Evolutionary conservation across 139 green algal species (phyloP).

Genomic region (Chlamydomonas incerta): DNA sequence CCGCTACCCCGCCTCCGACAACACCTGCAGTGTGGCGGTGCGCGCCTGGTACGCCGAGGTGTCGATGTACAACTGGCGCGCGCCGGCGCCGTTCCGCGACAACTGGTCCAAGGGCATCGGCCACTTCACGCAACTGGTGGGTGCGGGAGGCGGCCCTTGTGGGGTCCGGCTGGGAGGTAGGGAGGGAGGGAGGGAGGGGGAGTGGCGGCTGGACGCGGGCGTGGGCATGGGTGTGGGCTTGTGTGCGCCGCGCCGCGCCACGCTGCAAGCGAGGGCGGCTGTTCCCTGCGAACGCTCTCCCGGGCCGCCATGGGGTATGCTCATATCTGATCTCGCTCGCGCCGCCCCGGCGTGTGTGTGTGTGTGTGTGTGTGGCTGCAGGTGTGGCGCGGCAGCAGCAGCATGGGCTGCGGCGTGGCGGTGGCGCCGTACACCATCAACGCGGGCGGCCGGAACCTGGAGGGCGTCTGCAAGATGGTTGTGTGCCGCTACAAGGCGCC

Average conservation of each 20-base stretch:
- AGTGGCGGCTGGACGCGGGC: too few relatives aligned
- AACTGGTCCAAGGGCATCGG: neutral
- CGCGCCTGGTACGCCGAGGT: neutral
- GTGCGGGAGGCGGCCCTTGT: too few relatives aligned
- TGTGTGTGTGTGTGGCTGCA: too few relatives aligned
- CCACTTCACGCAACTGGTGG: constrained; percentile 3
- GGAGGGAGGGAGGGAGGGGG: too few relatives aligned
- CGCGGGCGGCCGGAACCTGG: neutral
- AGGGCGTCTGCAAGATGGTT: neutral
- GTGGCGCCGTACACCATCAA: neutral
- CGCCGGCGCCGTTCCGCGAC: neutral
- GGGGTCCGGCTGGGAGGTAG: too few relatives aligned
- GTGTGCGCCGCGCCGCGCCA: too few relatives aligned
- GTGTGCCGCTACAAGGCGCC: neutral
- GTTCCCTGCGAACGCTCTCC: too few relatives aligned
- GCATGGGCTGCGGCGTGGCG: neutral
- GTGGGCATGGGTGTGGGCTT: too few relatives aligned
- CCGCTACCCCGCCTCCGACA: neutral
- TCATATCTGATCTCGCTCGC: too few relatives aligned
- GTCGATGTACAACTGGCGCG: neutral
- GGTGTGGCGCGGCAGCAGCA: neutral
- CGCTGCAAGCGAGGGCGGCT: too few relatives aligned
- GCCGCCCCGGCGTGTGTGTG: too few relatives aligned
- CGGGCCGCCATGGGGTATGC: too few relatives aligned
- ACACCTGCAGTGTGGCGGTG: neutral